These are phyloP conservation scores for Ceratobasidium sp. DNA, from an alignment of 1,284 basidiomycete species.

Conservation along the genomic window DNA sequence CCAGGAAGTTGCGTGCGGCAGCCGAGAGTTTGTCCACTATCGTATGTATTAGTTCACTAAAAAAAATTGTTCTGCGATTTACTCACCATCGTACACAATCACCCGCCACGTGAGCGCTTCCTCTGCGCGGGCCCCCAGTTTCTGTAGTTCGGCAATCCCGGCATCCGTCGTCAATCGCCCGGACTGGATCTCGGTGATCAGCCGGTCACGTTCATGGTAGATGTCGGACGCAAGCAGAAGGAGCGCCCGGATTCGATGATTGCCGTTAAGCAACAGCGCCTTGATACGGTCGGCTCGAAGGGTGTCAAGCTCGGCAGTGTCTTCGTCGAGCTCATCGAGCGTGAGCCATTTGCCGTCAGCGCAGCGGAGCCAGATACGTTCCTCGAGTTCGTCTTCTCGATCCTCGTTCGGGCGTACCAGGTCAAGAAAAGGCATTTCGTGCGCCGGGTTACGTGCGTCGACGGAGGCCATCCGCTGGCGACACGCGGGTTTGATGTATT, in stretches of 20 bases:
- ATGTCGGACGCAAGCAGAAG: too few species aligned
- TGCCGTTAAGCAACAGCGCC: background rate
- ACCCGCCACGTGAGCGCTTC: slow-evolving; percentile 2
- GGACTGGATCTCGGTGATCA: too few species aligned
- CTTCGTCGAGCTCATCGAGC: too few species aligned
- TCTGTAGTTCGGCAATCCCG: too few species aligned
- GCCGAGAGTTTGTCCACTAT: background rate
- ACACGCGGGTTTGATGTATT: background rate
- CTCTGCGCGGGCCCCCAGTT: too few species aligned
- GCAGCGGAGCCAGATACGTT: background rate
- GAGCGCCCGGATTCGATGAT: background rate
- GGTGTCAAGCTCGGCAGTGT: background rate
- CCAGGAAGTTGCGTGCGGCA: background rate
- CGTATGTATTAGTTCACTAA: background rate
- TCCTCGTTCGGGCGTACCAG: background rate
- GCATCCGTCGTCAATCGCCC: too few species aligned
- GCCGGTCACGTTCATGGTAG: too few species aligned
- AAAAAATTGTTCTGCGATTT: background rate
- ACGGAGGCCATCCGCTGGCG: background rate
- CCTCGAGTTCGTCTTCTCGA: background rate
- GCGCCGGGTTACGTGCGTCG: background rate
- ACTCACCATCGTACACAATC: slow-evolving; percentile 5
- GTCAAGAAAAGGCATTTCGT: background rate
- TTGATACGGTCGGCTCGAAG: background rate
- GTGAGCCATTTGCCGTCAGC: too few species aligned